These are phyloP conservation scores for Claviceps spartinae DNA, from an alignment of 2,329 filamentous ascomycete genomes.

Conservation along the genomic window DNA sequence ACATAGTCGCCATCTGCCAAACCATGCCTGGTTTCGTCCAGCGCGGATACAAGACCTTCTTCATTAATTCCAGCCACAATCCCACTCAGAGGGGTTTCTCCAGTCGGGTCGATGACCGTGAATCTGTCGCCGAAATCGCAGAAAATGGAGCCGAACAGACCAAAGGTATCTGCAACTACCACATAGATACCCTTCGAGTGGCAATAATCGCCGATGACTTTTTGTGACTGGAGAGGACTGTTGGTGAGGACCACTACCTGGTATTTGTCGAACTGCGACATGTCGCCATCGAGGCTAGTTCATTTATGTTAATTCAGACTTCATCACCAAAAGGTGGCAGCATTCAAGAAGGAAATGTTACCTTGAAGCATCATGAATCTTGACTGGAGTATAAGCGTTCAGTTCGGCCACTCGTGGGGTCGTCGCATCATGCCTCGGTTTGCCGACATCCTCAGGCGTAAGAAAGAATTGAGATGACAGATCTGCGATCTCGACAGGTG, in stretches of 20 bases:
- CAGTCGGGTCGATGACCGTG: constrained; percentile 76
- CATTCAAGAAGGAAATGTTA: constrained; percentile 16
- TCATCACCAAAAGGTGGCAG: constrained; percentile 4
- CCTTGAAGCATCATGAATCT: constrained; percentile 52
- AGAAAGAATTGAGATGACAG: constrained; percentile 98
- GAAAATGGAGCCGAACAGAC: constrained; percentile 90
- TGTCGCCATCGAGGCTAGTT: constrained; percentile 55
- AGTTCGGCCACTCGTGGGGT: constrained; percentile 84
- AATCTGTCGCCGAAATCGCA: constrained; percentile 96
- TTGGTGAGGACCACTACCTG: constrained; percentile 88
- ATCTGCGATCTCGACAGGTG: constrained; percentile 70
- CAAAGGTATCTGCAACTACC: constrained; percentile 77
- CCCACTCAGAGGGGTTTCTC: constrained; percentile 74
- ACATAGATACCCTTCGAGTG: constrained; percentile 88
- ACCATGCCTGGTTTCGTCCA: constrained; percentile 90
- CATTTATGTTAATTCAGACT: not conserved
- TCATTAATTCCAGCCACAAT: constrained; percentile 86
- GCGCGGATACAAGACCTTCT: constrained; percentile 77
- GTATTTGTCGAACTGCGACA: constrained; percentile 76
- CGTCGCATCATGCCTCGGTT: constrained; percentile 76
- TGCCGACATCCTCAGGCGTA: constrained; percentile 73
- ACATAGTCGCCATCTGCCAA: constrained; percentile 94
- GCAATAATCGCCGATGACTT: constrained; percentile 80
- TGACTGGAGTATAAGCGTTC: constrained; percentile 89
- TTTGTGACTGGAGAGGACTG: constrained; percentile 66